phyloP scores from a whole-genome alignment of 352 stramenopile genomes.

The Detonula confervacea region DNA sequence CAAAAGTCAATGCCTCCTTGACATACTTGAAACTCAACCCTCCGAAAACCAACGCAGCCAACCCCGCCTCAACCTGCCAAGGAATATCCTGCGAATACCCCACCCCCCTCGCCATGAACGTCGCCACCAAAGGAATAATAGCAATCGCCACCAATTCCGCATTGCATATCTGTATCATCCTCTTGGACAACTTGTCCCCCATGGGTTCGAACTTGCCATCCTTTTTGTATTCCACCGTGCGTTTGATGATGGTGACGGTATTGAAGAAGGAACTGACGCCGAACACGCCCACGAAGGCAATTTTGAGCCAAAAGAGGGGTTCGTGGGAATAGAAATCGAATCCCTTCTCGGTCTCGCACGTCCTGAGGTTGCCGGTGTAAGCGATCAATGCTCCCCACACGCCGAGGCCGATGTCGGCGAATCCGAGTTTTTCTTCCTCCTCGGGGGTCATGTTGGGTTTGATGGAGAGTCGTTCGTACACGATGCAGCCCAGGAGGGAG shows the following conservation, averaged over 20 bases:
- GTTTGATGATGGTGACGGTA: conserved; percentile 66
- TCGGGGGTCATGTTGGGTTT: conserved; percentile 66
- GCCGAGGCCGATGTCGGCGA: conserved; percentile 66
- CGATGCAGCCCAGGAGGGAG: conserved; percentile 56
- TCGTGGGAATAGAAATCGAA: conserved; percentile 81
- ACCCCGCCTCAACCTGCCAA: conserved; percentile 59
- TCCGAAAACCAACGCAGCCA: conserved; percentile 48
- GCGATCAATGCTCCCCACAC: conserved; percentile 52
- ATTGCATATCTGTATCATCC: conserved; percentile 79
- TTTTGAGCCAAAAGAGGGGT: conserved; percentile 83
- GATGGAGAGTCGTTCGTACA: conserved; percentile 70
- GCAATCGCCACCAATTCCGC: conserved; percentile 71
- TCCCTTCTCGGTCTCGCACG: conserved; percentile 70
- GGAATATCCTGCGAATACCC: conserved; percentile 68
- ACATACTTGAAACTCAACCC: conserved; percentile 74
- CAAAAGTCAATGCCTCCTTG: conserved; percentile 78
- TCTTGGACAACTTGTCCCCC: conserved; percentile 60
- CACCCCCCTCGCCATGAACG: conserved; percentile 78
- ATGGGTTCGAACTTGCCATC: conserved; percentile 64
- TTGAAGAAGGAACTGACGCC: conserved; percentile 69
- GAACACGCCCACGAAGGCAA: conserved; percentile 67
- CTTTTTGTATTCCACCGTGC: conserved; percentile 45
- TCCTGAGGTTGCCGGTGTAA: conserved; percentile 68
- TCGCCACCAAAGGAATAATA: conserved; percentile 75
- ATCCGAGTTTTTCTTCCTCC: conserved; percentile 64